These are phyloP conservation scores for Cicer judaicum DNA, from an alignment of 306 rosid genomes.

Conservation along the genomic window DNA sequence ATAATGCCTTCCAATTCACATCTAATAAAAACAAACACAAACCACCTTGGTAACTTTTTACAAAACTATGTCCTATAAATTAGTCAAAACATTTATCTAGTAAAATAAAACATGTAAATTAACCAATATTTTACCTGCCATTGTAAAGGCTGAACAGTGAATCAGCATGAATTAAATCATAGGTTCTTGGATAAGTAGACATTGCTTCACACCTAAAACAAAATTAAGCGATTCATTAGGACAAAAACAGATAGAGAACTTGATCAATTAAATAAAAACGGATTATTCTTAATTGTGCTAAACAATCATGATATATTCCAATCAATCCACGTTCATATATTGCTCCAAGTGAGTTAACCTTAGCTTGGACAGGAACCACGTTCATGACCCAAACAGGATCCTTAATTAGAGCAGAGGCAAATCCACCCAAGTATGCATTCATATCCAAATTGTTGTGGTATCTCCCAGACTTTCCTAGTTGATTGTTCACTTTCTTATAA, in stretches of 20 bases:
- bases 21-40: constrained; percentile 51
- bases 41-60: background rate
- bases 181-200: constrained; percentile 95
- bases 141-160: constrained; percentile 73
- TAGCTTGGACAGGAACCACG: constrained; percentile 72
- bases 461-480: constrained; percentile 60
- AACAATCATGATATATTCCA: constrained; percentile 90
- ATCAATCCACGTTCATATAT: constrained; percentile 82
- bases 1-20: constrained; percentile 75
- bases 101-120: background rate
- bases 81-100: background rate
- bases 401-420: constrained; percentile 66
- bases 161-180: constrained; percentile 85
- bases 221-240: constrained; percentile 18
- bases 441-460: constrained; percentile 81
- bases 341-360: constrained; percentile 73
- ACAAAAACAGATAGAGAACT: background rate
- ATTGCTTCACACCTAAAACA: constrained; percentile 82
- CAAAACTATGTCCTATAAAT: background rate
- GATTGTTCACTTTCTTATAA: constrained; percentile 63
- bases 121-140: constrained; percentile 55
- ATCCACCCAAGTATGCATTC: constrained; percentile 87
- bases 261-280: background rate
- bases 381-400: constrained; percentile 95
- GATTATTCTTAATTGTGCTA: constrained; percentile 17